A percentile compares a stretch with the other conserved stretches of the same genome.
phyloP scores from a whole-genome alignment of 352 stramenopile genomes.

The Phytophthora foliorum region DNA sequence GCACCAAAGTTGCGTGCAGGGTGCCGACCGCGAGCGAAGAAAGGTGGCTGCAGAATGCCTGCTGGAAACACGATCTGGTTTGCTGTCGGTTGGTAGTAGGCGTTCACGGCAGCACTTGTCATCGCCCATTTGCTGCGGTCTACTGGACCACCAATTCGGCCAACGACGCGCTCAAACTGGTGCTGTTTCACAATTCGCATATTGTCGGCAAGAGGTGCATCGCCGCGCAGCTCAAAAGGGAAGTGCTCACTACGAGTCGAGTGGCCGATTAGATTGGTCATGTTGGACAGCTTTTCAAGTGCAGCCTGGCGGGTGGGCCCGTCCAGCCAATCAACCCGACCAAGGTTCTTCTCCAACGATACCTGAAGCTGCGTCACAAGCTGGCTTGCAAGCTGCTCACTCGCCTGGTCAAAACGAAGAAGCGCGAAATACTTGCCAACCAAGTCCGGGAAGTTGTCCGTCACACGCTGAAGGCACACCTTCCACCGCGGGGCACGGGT shows the following conservation, averaged over 20 bases:
- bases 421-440: constrained; percentile 93
- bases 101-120: constrained; percentile 94
- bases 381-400: constrained; percentile 80
- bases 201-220: constrained; percentile 58
- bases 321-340: constrained; percentile 92
- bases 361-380: constrained; percentile 90
- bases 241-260: constrained; percentile 56
- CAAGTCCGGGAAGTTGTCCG: constrained; percentile 60
- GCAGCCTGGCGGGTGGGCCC: constrained; percentile 80
- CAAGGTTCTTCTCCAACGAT: constrained; percentile 80
- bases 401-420: constrained; percentile 88
- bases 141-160: constrained; percentile 51
- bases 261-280: constrained; percentile 81
- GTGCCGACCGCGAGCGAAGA: constrained; percentile 89
- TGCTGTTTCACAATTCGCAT: constrained; percentile 55
- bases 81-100: constrained; percentile 74
- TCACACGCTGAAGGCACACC: constrained; percentile 77
- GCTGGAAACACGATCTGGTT: constrained; percentile 97
- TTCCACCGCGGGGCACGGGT: constrained; percentile 92
- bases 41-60: constrained; percentile 95
- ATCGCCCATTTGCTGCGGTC: constrained; percentile 90
- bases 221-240: constrained; percentile 56
- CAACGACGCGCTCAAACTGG: constrained; percentile 55
- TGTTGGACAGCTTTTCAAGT: constrained; percentile 89
- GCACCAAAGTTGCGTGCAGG: constrained; percentile 94